These are phyloP conservation scores for Fusarium brachygibbosum DNA, from an alignment of 2,329 filamentous ascomycete species.

Conservation along the genomic window DNA sequence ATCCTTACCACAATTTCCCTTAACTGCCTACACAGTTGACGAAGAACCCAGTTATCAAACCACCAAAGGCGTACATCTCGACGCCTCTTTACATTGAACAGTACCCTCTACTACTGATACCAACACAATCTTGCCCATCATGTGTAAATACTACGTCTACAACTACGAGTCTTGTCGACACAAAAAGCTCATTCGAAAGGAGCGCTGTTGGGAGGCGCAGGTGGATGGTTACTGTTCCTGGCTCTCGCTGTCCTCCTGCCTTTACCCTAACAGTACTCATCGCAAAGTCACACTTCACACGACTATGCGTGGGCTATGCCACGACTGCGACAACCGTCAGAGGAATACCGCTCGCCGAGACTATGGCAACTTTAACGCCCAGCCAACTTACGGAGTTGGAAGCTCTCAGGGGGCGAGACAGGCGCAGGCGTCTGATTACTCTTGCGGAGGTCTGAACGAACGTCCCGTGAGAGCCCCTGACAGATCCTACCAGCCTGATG, in stretches of 20 bases:
- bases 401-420: not conserved
- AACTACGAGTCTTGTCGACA: constrained; percentile 14
- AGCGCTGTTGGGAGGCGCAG: constrained; percentile 14
- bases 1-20: not conserved
- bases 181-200: not conserved
- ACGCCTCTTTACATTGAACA: not conserved
- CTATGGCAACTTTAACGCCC: constrained; percentile 5
- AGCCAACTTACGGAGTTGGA: not conserved
- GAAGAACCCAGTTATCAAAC: not conserved
- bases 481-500: not conserved
- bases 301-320: not conserved
- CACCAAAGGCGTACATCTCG: not conserved
- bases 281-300: not conserved
- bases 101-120: not conserved
- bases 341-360: not conserved
- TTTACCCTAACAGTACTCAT: not conserved
- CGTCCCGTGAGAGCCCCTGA: constrained; percentile 3
- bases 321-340: not conserved
- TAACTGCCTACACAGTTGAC: not conserved
- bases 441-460: not conserved
- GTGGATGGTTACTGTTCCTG: constrained; percentile 6
- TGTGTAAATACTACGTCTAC: constrained; percentile 11
- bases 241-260: not conserved
- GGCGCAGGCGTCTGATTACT: constrained; percentile 1
- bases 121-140: not conserved